Conservation (phyloP, 2,329 filamentous ascomycete genomes). For the Xylariaceae sp. region DNA sequence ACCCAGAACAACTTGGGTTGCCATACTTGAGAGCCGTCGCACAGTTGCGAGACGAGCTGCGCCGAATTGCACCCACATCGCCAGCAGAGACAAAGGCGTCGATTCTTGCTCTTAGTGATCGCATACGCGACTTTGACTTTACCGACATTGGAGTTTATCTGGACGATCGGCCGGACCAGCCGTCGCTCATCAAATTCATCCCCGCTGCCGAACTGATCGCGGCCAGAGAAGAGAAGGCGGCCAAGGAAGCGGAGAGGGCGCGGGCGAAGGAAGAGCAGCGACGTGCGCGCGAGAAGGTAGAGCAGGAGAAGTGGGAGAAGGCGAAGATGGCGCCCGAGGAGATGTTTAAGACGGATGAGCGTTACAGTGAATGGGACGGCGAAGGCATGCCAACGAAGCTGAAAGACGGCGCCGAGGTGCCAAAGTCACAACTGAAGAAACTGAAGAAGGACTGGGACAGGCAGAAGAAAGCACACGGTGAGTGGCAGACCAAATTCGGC, state of each 20-base stretch:
- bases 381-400: conserved; percentile 7
- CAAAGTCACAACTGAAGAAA: conserved; percentile 9
- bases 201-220: conserved; percentile 50
- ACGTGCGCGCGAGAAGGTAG: conserved; percentile 3
- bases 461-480: conserved; percentile 7
- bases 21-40: conserved; percentile 4
- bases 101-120: conserved; percentile 8
- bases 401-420: conserved; percentile 3
- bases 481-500: conserved; percentile 5
- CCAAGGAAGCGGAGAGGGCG: conserved; percentile 33
- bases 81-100: conserved; percentile 3
- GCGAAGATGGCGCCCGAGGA: conserved; percentile 5
- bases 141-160: conserved; percentile 9
- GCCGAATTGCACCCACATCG: conserved; percentile 40
- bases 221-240: conserved; percentile 27
- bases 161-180: conserved; percentile 8
- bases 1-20: conserved; percentile 33
- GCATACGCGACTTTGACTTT: conserved; percentile 8
- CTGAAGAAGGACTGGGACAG: conserved; percentile 8
- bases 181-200: conserved; percentile 50
- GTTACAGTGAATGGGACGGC: conserved; percentile 17
- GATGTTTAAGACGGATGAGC: conserved; percentile 16
- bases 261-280: conserved; percentile 31
- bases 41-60: conserved; percentile 29
- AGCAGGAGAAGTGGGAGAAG: conserved; percentile 4